Evolutionary conservation across 1,284 basidiomycete species (phyloP), one percentile per base, ranked within the genome.

Genomic region (Earliella scabrosa): DNA sequence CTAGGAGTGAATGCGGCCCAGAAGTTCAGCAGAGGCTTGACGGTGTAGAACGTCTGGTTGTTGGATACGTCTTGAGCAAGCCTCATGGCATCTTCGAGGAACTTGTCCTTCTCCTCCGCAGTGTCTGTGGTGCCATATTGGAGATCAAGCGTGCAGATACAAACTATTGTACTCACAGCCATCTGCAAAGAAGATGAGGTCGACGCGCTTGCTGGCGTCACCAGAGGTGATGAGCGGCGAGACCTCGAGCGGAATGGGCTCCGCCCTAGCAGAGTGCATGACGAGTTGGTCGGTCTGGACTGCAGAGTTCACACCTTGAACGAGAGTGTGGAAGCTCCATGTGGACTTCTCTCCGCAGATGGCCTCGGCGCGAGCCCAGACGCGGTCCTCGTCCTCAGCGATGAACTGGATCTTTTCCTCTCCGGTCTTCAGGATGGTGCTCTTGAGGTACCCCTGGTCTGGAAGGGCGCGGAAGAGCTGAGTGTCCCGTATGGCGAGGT

Each of bases 1-100:
- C 88, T 90, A 0, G 90, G 86, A 7, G 86, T 78, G 64, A 92
- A 94, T 0, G 89, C 88, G 1, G 85, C 91, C 87, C 88, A 94
- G 61, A 94, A 88, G 66, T 94, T 94, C 55, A 94, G 71, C 32
- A 94, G 73, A 14, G 90, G 87, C 58, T 82, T 79, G 23, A 94
- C 91, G 0, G 88, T 86, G 53, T 84, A 80, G 71, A 93, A 92
- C 0, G 92, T 90, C 60, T 91, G 87, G 64, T 89, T 87, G 14
- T 77, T 72, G 1, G 91, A 85, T 34, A 94, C 81, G 64, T 90
- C 90, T 40, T 79, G 71, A 0, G 87, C 88, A 5, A 94, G 81
- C 27, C 81, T 76, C 53, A 72, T 70, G 0, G 89, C 90, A 65
- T 94, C 92, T 23, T 75, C 68, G 38, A 92, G 61, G 65, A 94